These are phyloP conservation scores for Fusarium avenaceum DNA, from an alignment of 2,329 filamentous ascomycete genomes.

Conservation along the genomic window DNA sequence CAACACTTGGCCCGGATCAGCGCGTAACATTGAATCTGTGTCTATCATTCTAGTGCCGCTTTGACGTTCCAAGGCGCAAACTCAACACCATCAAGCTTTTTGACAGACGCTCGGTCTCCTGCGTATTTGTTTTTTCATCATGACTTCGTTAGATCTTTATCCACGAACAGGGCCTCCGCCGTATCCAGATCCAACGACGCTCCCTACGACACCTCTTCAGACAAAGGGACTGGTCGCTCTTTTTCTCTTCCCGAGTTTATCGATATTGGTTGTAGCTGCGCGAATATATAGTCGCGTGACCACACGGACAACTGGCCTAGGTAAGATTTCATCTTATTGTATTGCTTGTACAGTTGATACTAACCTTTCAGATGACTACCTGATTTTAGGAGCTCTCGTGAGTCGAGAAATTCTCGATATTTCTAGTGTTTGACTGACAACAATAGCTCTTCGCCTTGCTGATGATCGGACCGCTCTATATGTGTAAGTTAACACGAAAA, in stretches of 20 bases:
- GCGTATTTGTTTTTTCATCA: background rate
- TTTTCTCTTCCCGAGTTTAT: slow-evolving; percentile 52
- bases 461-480: slow-evolving; percentile 36
- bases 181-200: slow-evolving; percentile 46
- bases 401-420: background rate
- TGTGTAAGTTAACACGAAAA: slow-evolving; percentile 21
- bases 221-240: slow-evolving; percentile 49
- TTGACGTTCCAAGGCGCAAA: background rate
- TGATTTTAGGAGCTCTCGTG: slow-evolving; percentile 31
- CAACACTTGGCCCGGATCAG: slow-evolving; percentile 16
- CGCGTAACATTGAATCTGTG: slow-evolving; percentile 14
- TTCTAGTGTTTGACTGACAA: background rate
- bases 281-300: slow-evolving; percentile 50
- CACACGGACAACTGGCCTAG: slow-evolving; percentile 47
- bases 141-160: slow-evolving; percentile 22
- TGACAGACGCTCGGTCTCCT: background rate
- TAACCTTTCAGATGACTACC: slow-evolving; percentile 27
- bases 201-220: slow-evolving; percentile 54
- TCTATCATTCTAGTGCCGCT: background rate
- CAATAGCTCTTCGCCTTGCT: slow-evolving; percentile 34
- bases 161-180: slow-evolving; percentile 36
- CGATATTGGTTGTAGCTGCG: slow-evolving; percentile 46
- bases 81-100: background rate
- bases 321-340: slow-evolving; percentile 14
- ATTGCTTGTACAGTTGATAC: fast-evolving